Conservation (phyloP, 83 land plant genomes). For the Picea engelmannii region DNA sequence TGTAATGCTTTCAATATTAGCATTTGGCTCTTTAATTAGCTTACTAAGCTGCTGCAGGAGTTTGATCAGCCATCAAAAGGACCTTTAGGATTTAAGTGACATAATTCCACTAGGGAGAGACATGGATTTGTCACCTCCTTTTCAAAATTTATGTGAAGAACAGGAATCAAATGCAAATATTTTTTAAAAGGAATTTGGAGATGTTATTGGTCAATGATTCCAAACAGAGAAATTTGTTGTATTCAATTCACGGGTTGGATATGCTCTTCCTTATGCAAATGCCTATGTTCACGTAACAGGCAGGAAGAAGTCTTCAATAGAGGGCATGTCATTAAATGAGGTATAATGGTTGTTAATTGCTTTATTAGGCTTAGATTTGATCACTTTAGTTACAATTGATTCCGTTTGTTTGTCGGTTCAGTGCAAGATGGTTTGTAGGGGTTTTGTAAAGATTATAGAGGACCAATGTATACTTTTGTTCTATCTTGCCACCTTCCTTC, state of each 20-base stretch:
- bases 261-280: constrained; percentile 46
- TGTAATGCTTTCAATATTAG: too few species aligned
- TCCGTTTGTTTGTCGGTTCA: not conserved
- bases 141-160: constrained; percentile 25
- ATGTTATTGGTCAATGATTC: not conserved
- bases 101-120: not conserved
- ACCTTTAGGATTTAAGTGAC: not conserved
- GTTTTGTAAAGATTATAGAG: not conserved
- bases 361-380: not conserved
- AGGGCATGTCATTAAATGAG: constrained; percentile 13
- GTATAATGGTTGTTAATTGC: not conserved
- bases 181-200: constrained; percentile 13
- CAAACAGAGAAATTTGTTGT: constrained; percentile 8
- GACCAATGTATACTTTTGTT: not conserved
- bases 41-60: not conserved
- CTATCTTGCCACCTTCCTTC: not conserved
- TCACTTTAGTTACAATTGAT: not conserved
- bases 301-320: constrained; percentile 23
- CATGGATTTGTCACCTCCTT: constrained; percentile 14
- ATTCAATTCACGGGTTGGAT: not conserved
- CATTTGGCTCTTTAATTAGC: too few species aligned
- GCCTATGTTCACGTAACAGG: constrained; percentile 43
- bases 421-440: not conserved
- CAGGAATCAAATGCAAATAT: not conserved
- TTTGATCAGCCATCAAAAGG: not conserved